Conservation (phyloP, 2,329 filamentous ascomycete genomes). For the Gyromitra esculenta region DNA sequence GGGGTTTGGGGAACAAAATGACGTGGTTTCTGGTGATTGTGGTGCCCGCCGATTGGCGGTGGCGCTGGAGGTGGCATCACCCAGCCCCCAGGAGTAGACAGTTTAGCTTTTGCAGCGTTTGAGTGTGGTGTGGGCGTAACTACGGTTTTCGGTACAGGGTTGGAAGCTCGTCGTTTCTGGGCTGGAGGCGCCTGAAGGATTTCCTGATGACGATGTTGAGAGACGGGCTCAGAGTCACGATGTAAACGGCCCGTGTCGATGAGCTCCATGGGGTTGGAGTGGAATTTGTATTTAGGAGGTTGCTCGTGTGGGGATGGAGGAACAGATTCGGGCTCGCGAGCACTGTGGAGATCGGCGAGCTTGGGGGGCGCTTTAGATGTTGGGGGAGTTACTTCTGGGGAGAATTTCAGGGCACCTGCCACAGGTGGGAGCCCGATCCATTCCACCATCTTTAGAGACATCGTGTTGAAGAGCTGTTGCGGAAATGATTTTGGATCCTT, state of each 20-base stretch:
- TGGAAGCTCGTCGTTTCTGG: slow-evolving; percentile 45
- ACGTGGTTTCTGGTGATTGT: slow-evolving; percentile 30
- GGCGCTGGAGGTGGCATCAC: slow-evolving; percentile 38
- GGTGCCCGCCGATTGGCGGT: slow-evolving; percentile 30
- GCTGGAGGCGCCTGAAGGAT: slow-evolving; percentile 49
- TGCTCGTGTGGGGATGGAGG: slow-evolving; percentile 52
- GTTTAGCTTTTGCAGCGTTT: slow-evolving; percentile 47
- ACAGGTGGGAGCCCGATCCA: slow-evolving; percentile 65
- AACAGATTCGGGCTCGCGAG: slow-evolving; percentile 20
- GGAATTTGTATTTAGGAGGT: slow-evolving; percentile 55
- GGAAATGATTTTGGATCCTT: slow-evolving; percentile 72
- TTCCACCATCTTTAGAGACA: slow-evolving; percentile 75
- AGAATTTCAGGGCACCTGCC: slow-evolving; percentile 34
- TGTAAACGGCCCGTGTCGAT: slow-evolving; percentile 53
- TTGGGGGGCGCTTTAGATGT: slow-evolving; percentile 7
- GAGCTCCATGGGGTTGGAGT: slow-evolving; percentile 51
- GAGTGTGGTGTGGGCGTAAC: slow-evolving; percentile 50
- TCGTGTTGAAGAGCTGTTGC: slow-evolving; percentile 71
- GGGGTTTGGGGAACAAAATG: slow-evolving; percentile 21
- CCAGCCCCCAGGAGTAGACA: slow-evolving; percentile 23
- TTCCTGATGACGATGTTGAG: slow-evolving; percentile 52
- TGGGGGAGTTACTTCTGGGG: slow-evolving; percentile 7
- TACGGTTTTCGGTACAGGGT: slow-evolving; percentile 26
- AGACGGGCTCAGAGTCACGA: slow-evolving; percentile 51
- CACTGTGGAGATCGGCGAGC: slow-evolving; percentile 21